phyloP scores from a whole-genome alignment of 1,139 yeast species.

The Suhomyces choctaworum region DNA sequence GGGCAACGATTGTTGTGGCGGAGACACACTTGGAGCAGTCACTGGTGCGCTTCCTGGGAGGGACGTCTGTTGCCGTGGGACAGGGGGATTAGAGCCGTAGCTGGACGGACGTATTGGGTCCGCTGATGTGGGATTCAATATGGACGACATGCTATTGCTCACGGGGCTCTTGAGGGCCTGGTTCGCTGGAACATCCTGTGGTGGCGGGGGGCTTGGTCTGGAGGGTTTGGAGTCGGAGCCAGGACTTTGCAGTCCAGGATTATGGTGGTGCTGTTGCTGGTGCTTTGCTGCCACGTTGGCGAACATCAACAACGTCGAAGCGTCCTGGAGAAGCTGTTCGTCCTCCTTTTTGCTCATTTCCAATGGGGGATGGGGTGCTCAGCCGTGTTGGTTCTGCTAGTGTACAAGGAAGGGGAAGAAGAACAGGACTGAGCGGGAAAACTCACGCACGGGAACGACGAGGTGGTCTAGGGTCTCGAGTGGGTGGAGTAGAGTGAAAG shows the following conservation, averaged over 20 bases:
- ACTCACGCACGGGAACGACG: constrained; percentile 1
- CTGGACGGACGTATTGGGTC: constrained; percentile 1
- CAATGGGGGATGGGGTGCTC: neutral
- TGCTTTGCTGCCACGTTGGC: constrained; percentile 57
- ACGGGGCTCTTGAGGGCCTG: constrained; percentile 5
- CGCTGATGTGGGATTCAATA: constrained; percentile 5
- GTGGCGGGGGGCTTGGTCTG: constrained; percentile 4
- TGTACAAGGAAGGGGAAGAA: neutral
- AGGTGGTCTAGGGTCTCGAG: no score
- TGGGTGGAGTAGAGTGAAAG: neutral
- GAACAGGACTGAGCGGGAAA: neutral
- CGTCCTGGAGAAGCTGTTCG: constrained; percentile 55
- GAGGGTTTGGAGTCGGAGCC: neutral
- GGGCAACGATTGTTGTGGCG: constrained; percentile 3
- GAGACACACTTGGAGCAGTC: neutral
- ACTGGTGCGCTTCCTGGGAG: neutral
- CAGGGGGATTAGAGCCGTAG: neutral
- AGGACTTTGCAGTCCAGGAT: constrained; percentile 7
- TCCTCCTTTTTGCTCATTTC: constrained; percentile 25
- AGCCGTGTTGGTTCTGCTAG: no score
- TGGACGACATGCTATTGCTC: constrained; percentile 13
- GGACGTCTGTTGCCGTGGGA: no score
- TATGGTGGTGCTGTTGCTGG: constrained; percentile 26
- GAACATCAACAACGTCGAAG: constrained; percentile 65
- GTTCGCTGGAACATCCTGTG: constrained; percentile 1